A percentile compares a stretch with the other conserved stretches of the same genome.
phyloP scores from a whole-genome alignment of 495 filamentous ascomycete species.

The Neurospora intermedia region DNA sequence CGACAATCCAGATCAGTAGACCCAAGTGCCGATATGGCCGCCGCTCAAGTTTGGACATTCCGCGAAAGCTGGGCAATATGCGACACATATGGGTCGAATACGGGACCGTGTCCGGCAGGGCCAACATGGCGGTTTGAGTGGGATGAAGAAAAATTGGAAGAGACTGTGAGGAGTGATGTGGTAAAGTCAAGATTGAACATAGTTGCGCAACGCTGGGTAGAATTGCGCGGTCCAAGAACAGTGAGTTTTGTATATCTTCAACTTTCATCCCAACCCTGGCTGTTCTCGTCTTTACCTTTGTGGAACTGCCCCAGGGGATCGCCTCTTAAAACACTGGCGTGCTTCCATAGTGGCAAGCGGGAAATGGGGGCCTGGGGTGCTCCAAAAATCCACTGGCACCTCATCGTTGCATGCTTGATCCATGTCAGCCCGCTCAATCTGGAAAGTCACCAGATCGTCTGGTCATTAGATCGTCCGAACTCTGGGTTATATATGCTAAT shows the following conservation, averaged over 20 bases:
- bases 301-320: background rate
- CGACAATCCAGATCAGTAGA: background rate
- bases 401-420: background rate
- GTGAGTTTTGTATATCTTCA: slow-evolving; percentile 12
- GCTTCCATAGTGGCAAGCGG: background rate
- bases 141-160: slow-evolving; percentile 7
- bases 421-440: background rate
- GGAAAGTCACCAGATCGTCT: background rate
- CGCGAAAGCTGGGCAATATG: slow-evolving; percentile 22
- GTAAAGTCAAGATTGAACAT: slow-evolving; percentile 14
- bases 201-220: slow-evolving; percentile 25
- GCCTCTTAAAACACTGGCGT: background rate
- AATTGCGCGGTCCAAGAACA: slow-evolving; percentile 10
- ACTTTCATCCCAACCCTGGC: background rate
- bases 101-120: slow-evolving; percentile 9
- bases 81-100: slow-evolving; percentile 13
- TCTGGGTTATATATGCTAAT: slow-evolving; percentile 2
- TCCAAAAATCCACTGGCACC: background rate
- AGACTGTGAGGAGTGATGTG: background rate
- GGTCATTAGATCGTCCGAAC: background rate
- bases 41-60: slow-evolving; percentile 24
- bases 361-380: background rate
- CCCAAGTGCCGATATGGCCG: slow-evolving; percentile 34
- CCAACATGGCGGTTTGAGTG: slow-evolving; percentile 6
- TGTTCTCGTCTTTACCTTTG: background rate